Conservation (phyloP, 768 basidiomycete species). For the Pilatotrama ljubarskyi region DNA sequence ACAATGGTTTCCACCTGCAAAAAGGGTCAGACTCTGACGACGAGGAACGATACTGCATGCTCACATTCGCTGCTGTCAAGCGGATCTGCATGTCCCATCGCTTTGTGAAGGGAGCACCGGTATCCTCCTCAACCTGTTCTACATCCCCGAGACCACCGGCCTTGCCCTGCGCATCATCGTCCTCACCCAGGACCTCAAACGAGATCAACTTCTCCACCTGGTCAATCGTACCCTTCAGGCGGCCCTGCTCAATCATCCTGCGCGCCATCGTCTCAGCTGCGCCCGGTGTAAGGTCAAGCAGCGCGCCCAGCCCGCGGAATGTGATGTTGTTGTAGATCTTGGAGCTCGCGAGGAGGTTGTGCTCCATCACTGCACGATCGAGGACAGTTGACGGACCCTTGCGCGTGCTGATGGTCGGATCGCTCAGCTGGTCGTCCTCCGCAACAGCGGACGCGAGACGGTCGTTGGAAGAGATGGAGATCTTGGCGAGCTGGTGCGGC, state of each 20-base stretch:
- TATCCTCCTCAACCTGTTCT: conserved; percentile 83
- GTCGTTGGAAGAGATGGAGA: conserved; percentile 82
- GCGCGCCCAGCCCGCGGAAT: conserved; percentile 87
- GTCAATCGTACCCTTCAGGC: conserved; percentile 90
- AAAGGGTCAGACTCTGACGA: conserved; percentile 11
- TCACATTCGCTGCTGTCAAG: conserved; percentile 81
- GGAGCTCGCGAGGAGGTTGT: conserved; percentile 94
- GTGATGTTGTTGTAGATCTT: conserved; percentile 98
- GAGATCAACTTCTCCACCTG: conserved; percentile 94
- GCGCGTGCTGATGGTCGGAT: conserved; percentile 65
- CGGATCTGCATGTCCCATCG: conserved; percentile 96
- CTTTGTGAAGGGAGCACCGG: conserved; percentile 88
- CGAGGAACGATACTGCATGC: conserved; percentile 24
- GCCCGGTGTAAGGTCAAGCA: conserved; percentile 86
- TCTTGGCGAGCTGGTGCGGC: conserved; percentile 92
- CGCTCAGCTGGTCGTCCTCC: conserved; percentile 49
- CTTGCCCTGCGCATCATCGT: conserved; percentile 91
- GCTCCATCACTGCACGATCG: conserved; percentile 97
- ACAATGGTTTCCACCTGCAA: conserved; percentile 81
- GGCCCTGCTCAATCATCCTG: conserved; percentile 98
- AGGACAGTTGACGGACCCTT: conserved; percentile 94
- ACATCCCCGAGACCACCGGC: conserved; percentile 90
- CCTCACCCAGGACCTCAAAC: conserved; percentile 86
- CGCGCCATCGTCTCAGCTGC: conserved; percentile 97
- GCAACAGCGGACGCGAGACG: conserved; percentile 65